A percentile compares a stretch with the other conserved stretches of the same genome.
phyloP scores from a whole-genome alignment of 2,329 filamentous ascomycete genomes.

The Cryphonectria nitschkei region DNA sequence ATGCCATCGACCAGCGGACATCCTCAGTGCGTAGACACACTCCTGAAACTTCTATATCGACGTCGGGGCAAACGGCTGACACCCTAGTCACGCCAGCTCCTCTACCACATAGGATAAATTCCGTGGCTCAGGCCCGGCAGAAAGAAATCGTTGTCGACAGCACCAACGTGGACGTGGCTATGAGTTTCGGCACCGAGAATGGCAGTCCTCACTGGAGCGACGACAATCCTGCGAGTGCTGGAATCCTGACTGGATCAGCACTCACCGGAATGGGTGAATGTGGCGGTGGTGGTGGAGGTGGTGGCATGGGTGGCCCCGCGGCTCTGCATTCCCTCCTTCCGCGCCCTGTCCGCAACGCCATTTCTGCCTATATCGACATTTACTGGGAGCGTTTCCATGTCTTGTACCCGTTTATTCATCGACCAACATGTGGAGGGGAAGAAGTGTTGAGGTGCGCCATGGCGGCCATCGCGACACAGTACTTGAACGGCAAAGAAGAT shows the following conservation, averaged over 20 bases:
- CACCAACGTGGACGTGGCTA: constrained; percentile 11
- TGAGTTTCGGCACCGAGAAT: constrained; percentile 9
- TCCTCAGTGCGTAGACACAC: constrained; percentile 54
- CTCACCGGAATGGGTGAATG: constrained; percentile 36
- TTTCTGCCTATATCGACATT: constrained; percentile 54
- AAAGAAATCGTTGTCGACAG: constrained; percentile 43
- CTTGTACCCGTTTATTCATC: constrained; percentile 55
- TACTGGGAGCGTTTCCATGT: constrained; percentile 58
- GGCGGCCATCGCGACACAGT: constrained; percentile 61
- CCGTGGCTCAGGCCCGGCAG: constrained; percentile 45
- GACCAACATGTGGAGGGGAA: constrained; percentile 48
- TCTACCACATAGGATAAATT: constrained; percentile 42
- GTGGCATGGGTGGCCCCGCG: constrained; percentile 26
- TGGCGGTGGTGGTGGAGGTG: constrained; percentile 14
- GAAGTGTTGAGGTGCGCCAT: constrained; percentile 57
- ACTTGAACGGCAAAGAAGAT: constrained; percentile 51
- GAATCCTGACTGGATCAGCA: constrained; percentile 41
- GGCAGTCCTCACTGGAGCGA: constrained; percentile 22
- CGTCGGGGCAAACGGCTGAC: constrained; percentile 51
- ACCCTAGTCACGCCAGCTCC: constrained; percentile 51
- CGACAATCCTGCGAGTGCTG: constrained; percentile 28
- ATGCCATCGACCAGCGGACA: constrained; percentile 42
- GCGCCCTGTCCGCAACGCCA: constrained; percentile 44
- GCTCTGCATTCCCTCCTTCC: constrained; percentile 41
- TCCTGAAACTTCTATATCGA: constrained; percentile 47